phyloP scores from a whole-genome alignment of 2,329 filamentous ascomycete species.

The Xylaria multiplex region DNA sequence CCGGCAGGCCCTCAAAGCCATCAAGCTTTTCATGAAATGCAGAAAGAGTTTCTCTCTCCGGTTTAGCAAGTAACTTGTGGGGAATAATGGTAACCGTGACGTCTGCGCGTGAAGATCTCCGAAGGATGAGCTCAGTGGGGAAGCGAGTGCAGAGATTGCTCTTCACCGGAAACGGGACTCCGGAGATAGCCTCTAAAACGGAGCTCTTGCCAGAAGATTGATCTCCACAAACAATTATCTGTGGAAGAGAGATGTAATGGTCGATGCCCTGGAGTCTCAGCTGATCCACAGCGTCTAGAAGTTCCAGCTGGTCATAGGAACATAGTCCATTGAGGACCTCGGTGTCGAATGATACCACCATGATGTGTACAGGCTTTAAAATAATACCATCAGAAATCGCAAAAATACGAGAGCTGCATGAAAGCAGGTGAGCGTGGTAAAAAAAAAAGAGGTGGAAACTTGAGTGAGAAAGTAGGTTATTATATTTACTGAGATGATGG shows the following conservation, averaged over 20 bases:
- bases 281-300: slow-evolving; percentile 54
- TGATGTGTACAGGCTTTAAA: slow-evolving; percentile 15
- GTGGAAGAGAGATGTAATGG: slow-evolving; percentile 54
- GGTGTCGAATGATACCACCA: slow-evolving; percentile 42
- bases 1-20: slow-evolving; percentile 48
- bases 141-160: slow-evolving; percentile 71
- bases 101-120: slow-evolving; percentile 51
- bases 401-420: background rate
- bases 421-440: background rate
- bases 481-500: background rate
- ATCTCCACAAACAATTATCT: slow-evolving; percentile 68
- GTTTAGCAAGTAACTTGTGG: slow-evolving; percentile 43
- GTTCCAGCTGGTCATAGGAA: slow-evolving; percentile 49
- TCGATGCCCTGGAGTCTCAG: slow-evolving; percentile 53
- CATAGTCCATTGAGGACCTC: slow-evolving; percentile 43
- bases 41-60: slow-evolving; percentile 39
- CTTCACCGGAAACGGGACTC: slow-evolving; percentile 67
- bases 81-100: slow-evolving; percentile 54
- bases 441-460: background rate
- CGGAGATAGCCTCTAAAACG: slow-evolving; percentile 71
- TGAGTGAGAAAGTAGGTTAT: background rate
- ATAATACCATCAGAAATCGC: background rate
- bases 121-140: slow-evolving; percentile 69
- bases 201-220: slow-evolving; percentile 73
- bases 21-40: slow-evolving; percentile 45